Base-by-base conservation (phyloP, 2,329 filamentous ascomycete species). In the Fusarium sp. region DNA sequence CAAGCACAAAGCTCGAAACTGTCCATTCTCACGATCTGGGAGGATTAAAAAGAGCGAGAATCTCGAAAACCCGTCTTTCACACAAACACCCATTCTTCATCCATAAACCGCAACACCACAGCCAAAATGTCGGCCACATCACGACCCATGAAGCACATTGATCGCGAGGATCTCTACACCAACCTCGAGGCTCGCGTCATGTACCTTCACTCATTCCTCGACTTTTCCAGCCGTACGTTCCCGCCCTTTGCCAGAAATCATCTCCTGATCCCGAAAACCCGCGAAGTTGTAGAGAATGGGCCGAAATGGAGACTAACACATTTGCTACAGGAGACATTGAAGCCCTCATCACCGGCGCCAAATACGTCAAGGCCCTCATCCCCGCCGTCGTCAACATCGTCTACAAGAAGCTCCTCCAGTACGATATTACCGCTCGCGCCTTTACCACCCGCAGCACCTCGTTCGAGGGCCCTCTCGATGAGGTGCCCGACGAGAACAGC, bases 371-470 rank as follows among this genome's bases (percentile, higher is more conserved):
- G 74, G 88, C 90, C n/a, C 86, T 95, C 31, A 93, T 95, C 68
- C 93, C 93, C 1, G 90, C 91, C 49, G 86, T 96, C 20, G 91
- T 95, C 75, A 93, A 94, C 79, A 91, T 93, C 65, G 91, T 95
- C 33, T 96, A 95, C 82, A 89, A 89, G 75, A 95, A 95, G 77
- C 85, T 96, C 0, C 83, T 95, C 10, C 87, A 89, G 74, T 92
- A 92, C 79, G 92, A 95, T 76, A 92, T 95, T 77, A 96, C 92
- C 4, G 91, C 92, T 1, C 87, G 91, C 58, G 91, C 91, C 13
- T 93, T 95, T 77, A 85, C 88, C 63, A 88, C 87, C 1, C 80
- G 85, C 20, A 86, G 84, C 65, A 89, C 86, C 2, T 88, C 87
- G 42, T 90, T 89, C 67, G 89, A 92, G 70, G 89, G 88, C 0